Base-by-base conservation (phyloP, 2,329 filamentous ascomycete species). In the Bipolaris victoriae region DNA sequence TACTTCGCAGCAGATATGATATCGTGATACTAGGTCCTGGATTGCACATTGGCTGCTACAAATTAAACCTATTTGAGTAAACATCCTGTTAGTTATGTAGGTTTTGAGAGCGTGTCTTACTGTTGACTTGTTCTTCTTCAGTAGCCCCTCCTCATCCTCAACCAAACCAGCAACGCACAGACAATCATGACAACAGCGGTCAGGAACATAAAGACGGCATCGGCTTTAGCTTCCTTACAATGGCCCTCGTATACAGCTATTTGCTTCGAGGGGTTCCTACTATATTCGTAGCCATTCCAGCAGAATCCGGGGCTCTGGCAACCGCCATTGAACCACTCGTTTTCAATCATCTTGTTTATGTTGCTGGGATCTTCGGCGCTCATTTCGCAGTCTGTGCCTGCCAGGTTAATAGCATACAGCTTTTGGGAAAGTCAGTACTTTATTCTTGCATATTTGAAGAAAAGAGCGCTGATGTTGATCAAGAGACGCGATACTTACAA, bases 121-220 rank as follows among this genome's bases (percentile, higher is more conserved):
- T 26, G n/a, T 41, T 20, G 18, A 3, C 41, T 44, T 13, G 36
- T 44, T 44, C 6, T 7, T 13, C 3, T 47, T 35, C 56, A 64
- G 31, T 60, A 58, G 1, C 61, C 57, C 39, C 52, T 68, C 41
- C 51, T 61, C 55, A 55, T 48, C 3, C 58, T 52, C 55, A 62
- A 37, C 33, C 57, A 63, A 5, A 45, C 40, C 15, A 66, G 9
- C 18, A 60, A 36, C 9, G 57, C 57, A 44, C 48, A 53, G 1
- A 51, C 65, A 16, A 60, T 40, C n/a, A 69, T 45, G 20, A 67
- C 35, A 9, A 61, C 37, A 11, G 61, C 60, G 1, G 60, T 63
- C 16, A 71, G 7, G 24, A 70, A 69, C 68, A 73, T 69, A 37
- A 74, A 70, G 1, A 60, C 69, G 2, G 63, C 41, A 16, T 71